phyloP scores from a whole-genome alignment of 2,329 filamentous ascomycete species.

The Penicillium freii region DNA sequence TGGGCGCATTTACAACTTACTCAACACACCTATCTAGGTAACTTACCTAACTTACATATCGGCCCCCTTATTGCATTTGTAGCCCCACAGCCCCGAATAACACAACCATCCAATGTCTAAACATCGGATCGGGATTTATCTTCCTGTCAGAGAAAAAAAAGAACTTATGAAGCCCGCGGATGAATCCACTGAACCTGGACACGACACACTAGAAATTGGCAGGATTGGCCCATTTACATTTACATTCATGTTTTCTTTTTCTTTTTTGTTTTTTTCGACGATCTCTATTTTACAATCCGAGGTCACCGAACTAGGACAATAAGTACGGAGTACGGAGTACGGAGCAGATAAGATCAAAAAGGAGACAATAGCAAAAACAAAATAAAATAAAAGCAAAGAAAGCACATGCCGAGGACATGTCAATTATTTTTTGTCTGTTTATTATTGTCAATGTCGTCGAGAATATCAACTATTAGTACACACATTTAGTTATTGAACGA shows the following conservation, averaged over 20 bases:
- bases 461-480: not conserved
- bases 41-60: not conserved
- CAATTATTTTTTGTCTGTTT: not conserved
- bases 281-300: not conserved
- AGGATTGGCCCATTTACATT: not conserved
- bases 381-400: not conserved
- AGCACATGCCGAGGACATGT: not conserved
- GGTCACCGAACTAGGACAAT: not conserved
- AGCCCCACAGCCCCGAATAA: not conserved
- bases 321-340: too few species aligned
- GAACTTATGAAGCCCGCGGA: not conserved
- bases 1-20: not conserved
- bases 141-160: not conserved
- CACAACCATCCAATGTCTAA: not conserved
- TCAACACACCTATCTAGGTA: too few species aligned
- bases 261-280: not conserved
- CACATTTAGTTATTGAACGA: too few species aligned
- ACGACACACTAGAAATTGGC: not conserved
- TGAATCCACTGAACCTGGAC: not conserved
- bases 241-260: not conserved
- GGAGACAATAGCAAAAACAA: not conserved
- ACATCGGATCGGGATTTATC: not conserved
- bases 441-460: not conserved
- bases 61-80: not conserved
- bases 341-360: not conserved